Percentiles rank a stretch among this genome's conserved stretches.
Evolutionary conservation across 371 early-diverging fungal genomes (phyloP).

Genomic region (Circinella minor): DNA sequence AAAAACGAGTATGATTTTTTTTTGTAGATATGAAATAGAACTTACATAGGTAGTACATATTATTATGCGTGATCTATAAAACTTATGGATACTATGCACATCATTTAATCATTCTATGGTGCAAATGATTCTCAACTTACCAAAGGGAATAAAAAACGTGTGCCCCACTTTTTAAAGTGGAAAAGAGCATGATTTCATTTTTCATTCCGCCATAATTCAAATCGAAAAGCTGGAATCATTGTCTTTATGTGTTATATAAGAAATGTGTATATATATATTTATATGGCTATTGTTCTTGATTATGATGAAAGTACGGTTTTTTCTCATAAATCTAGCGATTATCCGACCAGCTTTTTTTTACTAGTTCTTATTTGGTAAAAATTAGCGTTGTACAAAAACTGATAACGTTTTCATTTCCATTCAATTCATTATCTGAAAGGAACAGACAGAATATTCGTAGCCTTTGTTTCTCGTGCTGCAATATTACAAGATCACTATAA

Average conservation of each 20-base stretch:
- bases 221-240: constrained; percentile 1
- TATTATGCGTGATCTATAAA: too few relatives aligned
- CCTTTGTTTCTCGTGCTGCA: background rate
- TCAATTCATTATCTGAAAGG: background rate
- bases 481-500: too few relatives aligned
- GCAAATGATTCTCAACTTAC: too few relatives aligned
- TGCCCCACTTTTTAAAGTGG: background rate
- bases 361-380: background rate
- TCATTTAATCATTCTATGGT: too few relatives aligned
- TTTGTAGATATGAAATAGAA: too few relatives aligned
- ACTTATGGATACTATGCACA: too few relatives aligned
- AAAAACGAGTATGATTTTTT: too few relatives aligned
- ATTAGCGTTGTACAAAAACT: background rate
- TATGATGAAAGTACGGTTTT: background rate
- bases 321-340: background rate
- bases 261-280: background rate
- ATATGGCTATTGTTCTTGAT: too few relatives aligned
- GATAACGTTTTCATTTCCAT: constrained; percentile 5
- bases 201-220: background rate
- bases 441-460: constrained; percentile 5
- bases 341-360: background rate
- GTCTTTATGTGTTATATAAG: background rate
- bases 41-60: too few relatives aligned
- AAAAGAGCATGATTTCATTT: background rate
- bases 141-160: background rate